Evolutionary conservation across 495 filamentous ascomycete genomes (phyloP), one percentile per base, ranked within the genome.

Genomic region (Tuber borchii): DNA sequence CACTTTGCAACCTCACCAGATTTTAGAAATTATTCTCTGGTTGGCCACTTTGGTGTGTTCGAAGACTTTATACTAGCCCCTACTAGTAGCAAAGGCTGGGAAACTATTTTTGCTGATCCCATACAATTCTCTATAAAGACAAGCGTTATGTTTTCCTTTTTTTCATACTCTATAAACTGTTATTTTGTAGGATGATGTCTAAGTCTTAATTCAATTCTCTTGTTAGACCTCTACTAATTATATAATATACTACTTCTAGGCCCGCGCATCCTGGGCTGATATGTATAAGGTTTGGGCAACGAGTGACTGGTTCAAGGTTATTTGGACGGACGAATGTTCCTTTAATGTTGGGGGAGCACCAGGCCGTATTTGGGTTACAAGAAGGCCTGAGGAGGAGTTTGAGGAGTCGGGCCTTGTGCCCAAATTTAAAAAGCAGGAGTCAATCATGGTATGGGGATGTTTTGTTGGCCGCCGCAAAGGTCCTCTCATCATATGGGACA

Each of bases 311-410:
- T 10, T 9, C 8, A 69, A 51, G 10, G 74, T 71, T 0, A 76
- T 78, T 22, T 78, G 70, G 37, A 71, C 61, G 1, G 43, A 76
- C 46, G 39, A 76, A 39, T 72, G 6, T 12, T 20, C 73, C 5
- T 76, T 78, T 22, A 73, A 75, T 45, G 22, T 76, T 9, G 42
- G 70, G 44, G 56, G 44, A 5, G 39, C n/a, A 44, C 39, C 65
- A 10, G 74, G 77, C 34, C 34, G 65, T 37, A 61, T 16, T 0
- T 76, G 74, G 5, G 71, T 76, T 26, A 76, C 71, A 1, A 20
- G 61, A 5, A 10, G 2, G 9, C 42, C 9, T 0, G 61, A 2
- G 0, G 74, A 76, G 37, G 74, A 51, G 40, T 78, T 56, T 73
- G 19, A 42, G 0, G 20, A 69, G 19, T 68, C 31, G 22, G 75